Evolutionary conservation across 2,329 filamentous ascomycete genomes (phyloP).

Genomic region (Penicillium oxalicum): DNA sequence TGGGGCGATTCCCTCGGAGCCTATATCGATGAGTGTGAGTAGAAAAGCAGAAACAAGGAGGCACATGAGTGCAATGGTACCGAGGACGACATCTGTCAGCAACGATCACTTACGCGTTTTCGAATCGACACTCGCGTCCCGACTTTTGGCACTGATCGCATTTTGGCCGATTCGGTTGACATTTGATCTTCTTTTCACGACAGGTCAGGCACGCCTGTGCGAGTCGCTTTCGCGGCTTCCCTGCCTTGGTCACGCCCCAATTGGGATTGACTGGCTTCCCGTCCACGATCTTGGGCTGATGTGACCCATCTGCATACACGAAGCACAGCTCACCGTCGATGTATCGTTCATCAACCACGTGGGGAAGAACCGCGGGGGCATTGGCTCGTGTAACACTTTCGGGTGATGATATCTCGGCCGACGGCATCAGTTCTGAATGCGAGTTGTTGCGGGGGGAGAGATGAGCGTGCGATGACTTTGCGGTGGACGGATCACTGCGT

Average conservation of each 20-base stretch:
- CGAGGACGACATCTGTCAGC: too few species aligned
- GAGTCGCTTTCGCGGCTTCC: slow-evolving; percentile 83
- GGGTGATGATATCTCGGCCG: slow-evolving; percentile 13
- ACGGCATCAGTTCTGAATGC: slow-evolving; percentile 11
- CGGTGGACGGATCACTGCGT: slow-evolving; percentile 16
- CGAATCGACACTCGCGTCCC: slow-evolving; percentile 75
- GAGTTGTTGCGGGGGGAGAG: slow-evolving; percentile 13
- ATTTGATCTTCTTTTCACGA: slow-evolving; percentile 96
- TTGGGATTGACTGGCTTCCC: slow-evolving; percentile 82
- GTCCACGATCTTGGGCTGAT: slow-evolving; percentile 77
- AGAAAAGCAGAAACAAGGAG: neutral
- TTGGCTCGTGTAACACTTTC: slow-evolving; percentile 11
- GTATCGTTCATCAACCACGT: slow-evolving; percentile 38
- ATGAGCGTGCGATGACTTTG: slow-evolving; percentile 16
- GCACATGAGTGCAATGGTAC: neutral
- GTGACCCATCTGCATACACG: slow-evolving; percentile 77
- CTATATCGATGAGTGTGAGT: slow-evolving; percentile 15
- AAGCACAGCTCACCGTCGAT: slow-evolving; percentile 74
- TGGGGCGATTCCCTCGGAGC: slow-evolving; percentile 32
- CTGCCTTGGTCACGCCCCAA: slow-evolving; percentile 91
- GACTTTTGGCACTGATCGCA: slow-evolving; percentile 92
- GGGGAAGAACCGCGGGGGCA: slow-evolving; percentile 21
- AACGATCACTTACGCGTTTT: slow-evolving; percentile 64
- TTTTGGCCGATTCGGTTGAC: slow-evolving; percentile 78
- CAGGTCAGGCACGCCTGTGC: slow-evolving; percentile 92